Conservation (phyloP, 305 asterid genomes). For the Solanum chacoense region DNA sequence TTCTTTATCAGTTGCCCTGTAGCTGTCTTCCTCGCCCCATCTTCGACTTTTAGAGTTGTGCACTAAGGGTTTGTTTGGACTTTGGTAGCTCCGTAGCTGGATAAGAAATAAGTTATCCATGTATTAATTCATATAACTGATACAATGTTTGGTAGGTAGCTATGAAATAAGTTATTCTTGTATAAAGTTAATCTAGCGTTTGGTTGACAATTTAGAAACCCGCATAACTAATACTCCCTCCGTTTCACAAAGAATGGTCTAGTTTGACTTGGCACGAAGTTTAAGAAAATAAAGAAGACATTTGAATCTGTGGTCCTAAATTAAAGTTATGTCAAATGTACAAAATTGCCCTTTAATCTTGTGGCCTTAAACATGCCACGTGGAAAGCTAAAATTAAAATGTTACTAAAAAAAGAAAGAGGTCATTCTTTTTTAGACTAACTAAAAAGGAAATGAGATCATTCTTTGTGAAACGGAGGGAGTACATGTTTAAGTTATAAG, state of each 20-base stretch:
- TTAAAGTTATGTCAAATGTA: too few relatives aligned
- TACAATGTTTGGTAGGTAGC: neutral
- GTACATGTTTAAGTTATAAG: neutral
- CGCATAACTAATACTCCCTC: neutral
- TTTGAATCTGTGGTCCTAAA: too few relatives aligned
- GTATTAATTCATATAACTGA: neutral
- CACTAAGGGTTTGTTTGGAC: neutral
- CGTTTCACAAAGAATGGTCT: too few relatives aligned
- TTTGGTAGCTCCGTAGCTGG: neutral
- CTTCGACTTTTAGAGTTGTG: neutral
- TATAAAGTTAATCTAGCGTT: neutral
- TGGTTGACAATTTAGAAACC: neutral
- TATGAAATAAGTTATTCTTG: neutral
- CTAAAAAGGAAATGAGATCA: too few relatives aligned
- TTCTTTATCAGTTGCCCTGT: neutral
- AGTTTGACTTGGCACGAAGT: too few relatives aligned
- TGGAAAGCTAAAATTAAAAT: too few relatives aligned
- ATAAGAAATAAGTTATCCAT: neutral
- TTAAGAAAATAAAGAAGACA: too few relatives aligned
- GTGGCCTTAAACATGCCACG: too few relatives aligned
- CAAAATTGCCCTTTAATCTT: too few relatives aligned
- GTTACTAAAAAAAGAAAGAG: too few relatives aligned
- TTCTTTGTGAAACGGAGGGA: too few relatives aligned
- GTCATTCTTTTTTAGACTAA: too few relatives aligned
- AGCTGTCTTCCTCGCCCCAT: neutral